Evolutionary conservation across 2,329 filamentous ascomycete genomes (phyloP), one percentile per base, ranked within the genome.

Genomic region (Tolypocladium ovalisporum): DNA sequence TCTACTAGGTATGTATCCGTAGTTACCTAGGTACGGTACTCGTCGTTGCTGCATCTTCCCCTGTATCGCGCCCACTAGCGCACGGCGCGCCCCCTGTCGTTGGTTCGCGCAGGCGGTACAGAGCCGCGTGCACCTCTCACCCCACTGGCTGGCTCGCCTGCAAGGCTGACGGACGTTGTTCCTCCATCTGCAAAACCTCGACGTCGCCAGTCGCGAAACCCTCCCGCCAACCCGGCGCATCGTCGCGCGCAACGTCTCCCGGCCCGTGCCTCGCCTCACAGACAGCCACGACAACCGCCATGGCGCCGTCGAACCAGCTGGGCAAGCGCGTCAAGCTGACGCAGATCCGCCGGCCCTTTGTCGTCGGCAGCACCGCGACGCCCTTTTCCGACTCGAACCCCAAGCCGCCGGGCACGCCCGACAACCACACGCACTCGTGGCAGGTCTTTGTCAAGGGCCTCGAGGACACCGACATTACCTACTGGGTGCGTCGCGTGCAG

Each of bases 391-490:
- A 90, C 55, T 84, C 87, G 64, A 89, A 90, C 67, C 89, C 90
- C 56, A 87, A 89, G 67, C 89, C 90, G 2, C 76, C 85, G 27
- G 82, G 85, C 68, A 83, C 90, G 4, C 90, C 93, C 29, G 82
- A 89, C 60, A 92, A 96, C 72, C 94, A 99, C 77, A 97, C 93
- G 36, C 95, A 97, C 77, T 90, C 89, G 61, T 99, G 94, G 94
- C 86, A 88, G 67, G 90, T 97, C 62, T 97, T 95, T 71, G 90
- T 99, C 58, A 89, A 89, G 68, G 90, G 92, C 52, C 80, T 96
- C 56, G 90, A 96, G 66, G 89, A 90, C 70, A 89, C 90, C 59
- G 90, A 96, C 68, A 88, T 97, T 63, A 91, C 89, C 34, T 94
- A 96, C 73, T 99, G 94, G 91, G 81, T 97, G 63, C 90, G 93